A percentile compares a stretch with the other conserved stretches of the same genome.
phyloP scores from a whole-genome alignment of 345 rosid genomes.

The Eucalyptus guilfoylei region DNA sequence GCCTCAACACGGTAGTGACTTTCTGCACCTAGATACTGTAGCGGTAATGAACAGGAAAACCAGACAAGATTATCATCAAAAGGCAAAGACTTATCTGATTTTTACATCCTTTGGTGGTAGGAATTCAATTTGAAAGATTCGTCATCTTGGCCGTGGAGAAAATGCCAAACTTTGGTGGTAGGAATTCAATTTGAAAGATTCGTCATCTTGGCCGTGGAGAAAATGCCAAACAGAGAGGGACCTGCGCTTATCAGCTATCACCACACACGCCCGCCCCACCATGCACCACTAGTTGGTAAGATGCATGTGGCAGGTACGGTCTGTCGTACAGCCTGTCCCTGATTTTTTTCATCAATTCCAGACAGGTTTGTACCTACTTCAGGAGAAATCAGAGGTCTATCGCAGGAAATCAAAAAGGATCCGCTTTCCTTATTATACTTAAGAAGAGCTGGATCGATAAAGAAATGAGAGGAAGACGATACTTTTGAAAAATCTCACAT shows the following conservation, averaged over 20 bases:
- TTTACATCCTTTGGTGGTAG: not conserved
- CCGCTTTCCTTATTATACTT: no score
- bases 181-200: not conserved
- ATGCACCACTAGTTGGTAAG: not conserved
- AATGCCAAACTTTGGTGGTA: not conserved
- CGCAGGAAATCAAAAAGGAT: not conserved
- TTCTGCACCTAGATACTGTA: rapidly evolving
- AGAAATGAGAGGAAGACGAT: not conserved
- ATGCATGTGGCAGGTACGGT: not conserved
- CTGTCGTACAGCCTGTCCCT: not conserved
- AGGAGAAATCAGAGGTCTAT: not conserved
- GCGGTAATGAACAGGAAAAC: not conserved
- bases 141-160: not conserved
- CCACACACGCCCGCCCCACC: not conserved
- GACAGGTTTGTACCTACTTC: not conserved
- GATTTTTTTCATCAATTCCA: not conserved
- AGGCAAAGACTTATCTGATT: not conserved
- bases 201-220: not conserved
- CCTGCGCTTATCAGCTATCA: not conserved
- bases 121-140: not conserved
- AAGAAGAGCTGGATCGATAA: not conserved
- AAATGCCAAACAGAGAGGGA: not conserved
- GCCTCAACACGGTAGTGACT: no score
- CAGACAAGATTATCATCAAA: not conserved
- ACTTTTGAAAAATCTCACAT: not conserved